Evolutionary conservation across 139 green algal genomes (phyloP), one percentile per base, ranked within the genome.

Genomic region (Chlorella sp.): DNA sequence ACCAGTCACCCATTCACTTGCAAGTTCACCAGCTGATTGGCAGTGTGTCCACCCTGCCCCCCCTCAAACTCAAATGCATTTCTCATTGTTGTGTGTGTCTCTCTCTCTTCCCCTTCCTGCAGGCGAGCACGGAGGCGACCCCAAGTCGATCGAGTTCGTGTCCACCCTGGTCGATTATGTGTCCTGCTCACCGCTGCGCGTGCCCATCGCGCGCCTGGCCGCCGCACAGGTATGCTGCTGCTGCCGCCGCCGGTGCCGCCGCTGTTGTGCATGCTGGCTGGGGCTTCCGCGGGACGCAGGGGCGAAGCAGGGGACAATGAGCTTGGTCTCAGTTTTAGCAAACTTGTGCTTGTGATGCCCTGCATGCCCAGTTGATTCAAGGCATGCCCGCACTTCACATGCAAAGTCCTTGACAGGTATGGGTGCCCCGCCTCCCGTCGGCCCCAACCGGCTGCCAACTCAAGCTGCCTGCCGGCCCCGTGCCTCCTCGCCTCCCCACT

Each of bases 171-270:
- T 98, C 36, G 95, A 98, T 92, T 98, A 98, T 86, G 96, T 98
- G 37, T 97, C 93, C 22, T 99, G 97, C 94, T 97, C 94, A 26
- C 96, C 97, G 2, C 94, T 98, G 89, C 94, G 97, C 32, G 97
- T 99, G 86, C 97, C 97, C 81, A 98, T 99, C 84, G 97, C 97
- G 3, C 89, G 96, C 21, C 92, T 99, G 81, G 97, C 97, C 11
- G 96, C 97, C 21, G 97, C 95, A 0, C 97, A 99, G 92, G 75
- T 81, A 1, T 0, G 75, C 34, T 30, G 34, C n/a, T 4, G 64
- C 19, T 0, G 32, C 32, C 19, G 48, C 48, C 9, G 48, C 48
- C 48, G 48, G 5, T 57, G 48, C 48, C 9, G 48, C 48, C 48
- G 48, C 48, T 57, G 48, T 57, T 57, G 97, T 36, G 19, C n/a